A percentile compares a stretch with the other conserved stretches of the same genome.
These are phyloP conservation scores for Aspergillus fructus DNA, from an alignment of 2,329 filamentous ascomycete genomes.

Conservation along the genomic window DNA sequence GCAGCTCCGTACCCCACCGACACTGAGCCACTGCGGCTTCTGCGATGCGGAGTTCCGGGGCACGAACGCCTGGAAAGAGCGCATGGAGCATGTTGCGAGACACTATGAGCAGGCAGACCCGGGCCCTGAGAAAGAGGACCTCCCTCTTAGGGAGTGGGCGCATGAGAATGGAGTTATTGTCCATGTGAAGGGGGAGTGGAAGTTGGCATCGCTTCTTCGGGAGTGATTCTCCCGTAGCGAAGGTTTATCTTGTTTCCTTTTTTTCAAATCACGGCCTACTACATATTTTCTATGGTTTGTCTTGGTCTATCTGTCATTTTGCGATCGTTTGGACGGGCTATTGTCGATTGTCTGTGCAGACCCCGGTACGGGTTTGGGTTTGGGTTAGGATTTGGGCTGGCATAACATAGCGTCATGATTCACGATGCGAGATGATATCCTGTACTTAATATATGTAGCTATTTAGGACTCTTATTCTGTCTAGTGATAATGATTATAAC, in stretches of 20 bases:
- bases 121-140: constrained; percentile 38
- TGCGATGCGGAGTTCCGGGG: constrained; percentile 65
- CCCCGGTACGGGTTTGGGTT: background rate
- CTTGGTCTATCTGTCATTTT: background rate
- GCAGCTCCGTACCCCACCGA: constrained; percentile 62
- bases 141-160: constrained; percentile 42
- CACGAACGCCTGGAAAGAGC: constrained; percentile 68
- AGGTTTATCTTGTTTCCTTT: constrained; percentile 27
- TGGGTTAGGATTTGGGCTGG: background rate
- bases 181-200: constrained; percentile 20
- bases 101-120: constrained; percentile 67
- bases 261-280: background rate
- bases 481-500: background rate
- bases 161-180: constrained; percentile 33
- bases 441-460: constrained; percentile 2
- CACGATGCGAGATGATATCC: background rate
- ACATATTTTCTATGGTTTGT: background rate
- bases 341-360: background rate
- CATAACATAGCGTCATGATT: background rate
- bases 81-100: constrained; percentile 83
- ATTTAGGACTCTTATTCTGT: background rate
- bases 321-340: background rate
- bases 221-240: constrained; percentile 1
- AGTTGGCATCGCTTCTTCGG: constrained; percentile 20
- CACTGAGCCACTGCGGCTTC: constrained; percentile 58